A percentile compares a stretch with the other conserved stretches of the same genome.
Conservation (phyloP, 1,139 yeast species). For the Pichia terricola region DNA sequence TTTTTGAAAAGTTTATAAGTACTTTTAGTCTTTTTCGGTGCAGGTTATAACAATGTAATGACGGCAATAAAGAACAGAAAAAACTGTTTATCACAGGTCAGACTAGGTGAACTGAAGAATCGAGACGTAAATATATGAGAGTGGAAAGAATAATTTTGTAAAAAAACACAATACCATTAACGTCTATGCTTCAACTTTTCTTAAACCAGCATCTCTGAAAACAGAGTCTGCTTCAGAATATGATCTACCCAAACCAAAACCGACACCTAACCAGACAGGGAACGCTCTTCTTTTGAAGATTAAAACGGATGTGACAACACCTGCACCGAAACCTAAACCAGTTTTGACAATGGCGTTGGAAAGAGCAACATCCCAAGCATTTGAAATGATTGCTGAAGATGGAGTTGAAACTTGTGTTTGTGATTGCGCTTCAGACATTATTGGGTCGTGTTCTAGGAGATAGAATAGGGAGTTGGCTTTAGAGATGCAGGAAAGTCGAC, state of each 20-base stretch:
- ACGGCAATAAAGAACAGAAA: too few relatives aligned
- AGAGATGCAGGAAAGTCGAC: neutral
- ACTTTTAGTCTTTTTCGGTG: too few relatives aligned
- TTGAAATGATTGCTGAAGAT: constrained; percentile 22
- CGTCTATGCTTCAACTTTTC: constrained; percentile 54
- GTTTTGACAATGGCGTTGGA: constrained; percentile 92
- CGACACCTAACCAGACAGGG: constrained; percentile 96
- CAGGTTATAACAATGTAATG: too few relatives aligned
- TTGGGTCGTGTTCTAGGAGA: neutral
- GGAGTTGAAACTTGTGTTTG: constrained; percentile 1
- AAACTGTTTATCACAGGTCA: too few relatives aligned
- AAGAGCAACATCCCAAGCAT: constrained; percentile 88
- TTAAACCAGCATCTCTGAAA: constrained; percentile 73
- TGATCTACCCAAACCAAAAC: constrained; percentile 95
- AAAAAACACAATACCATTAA: too few relatives aligned
- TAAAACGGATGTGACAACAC: constrained; percentile 88
- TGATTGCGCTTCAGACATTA: constrained; percentile 15
- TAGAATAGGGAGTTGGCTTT: too few relatives aligned
- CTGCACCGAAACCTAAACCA: constrained; percentile 96
- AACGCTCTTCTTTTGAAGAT: constrained; percentile 88
- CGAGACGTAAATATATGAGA: too few relatives aligned
- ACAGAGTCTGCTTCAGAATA: constrained; percentile 97
- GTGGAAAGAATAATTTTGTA: too few relatives aligned
- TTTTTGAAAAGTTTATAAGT: too few relatives aligned
- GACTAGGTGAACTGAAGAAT: too few relatives aligned